Evolutionary conservation across 1,284 basidiomycete species (phyloP).

Genomic region (Ceratobasidium sp.): DNA sequence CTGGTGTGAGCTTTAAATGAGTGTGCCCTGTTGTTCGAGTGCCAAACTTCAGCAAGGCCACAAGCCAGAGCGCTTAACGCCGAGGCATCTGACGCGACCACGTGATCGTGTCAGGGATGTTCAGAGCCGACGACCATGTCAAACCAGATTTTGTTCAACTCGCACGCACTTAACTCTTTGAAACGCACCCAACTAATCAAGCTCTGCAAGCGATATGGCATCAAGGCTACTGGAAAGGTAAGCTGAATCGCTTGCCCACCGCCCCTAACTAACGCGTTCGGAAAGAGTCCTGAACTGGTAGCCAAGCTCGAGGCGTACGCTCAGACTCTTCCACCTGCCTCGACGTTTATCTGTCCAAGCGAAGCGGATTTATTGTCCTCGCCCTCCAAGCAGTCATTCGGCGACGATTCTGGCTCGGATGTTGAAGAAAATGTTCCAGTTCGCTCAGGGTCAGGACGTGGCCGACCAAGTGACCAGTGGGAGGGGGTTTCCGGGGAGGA

Average conservation of each 20-base stretch:
- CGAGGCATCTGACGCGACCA: constrained; percentile 5
- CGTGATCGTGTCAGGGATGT: constrained; percentile 58
- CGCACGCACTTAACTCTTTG: constrained; percentile 80
- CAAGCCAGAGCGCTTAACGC: not conserved
- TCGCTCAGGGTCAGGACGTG: not conserved
- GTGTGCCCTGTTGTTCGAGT: too few relatives aligned
- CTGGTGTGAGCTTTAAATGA: too few relatives aligned
- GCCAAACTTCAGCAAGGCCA: not conserved
- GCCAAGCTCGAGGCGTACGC: constrained; percentile 75
- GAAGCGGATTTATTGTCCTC: constrained; percentile 31
- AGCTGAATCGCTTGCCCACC: not conserved
- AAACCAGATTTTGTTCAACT: constrained; percentile 82
- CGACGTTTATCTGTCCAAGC: constrained; percentile 52
- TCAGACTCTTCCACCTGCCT: constrained; percentile 64
- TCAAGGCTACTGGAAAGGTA: constrained; percentile 76
- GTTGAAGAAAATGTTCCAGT: constrained; percentile 48
- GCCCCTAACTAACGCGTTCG: not conserved
- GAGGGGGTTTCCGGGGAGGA: constrained; percentile 77
- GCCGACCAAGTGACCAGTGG: constrained; percentile 77
- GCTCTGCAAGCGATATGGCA: constrained; percentile 80
- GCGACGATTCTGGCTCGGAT: constrained; percentile 45
- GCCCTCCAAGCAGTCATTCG: constrained; percentile 5
- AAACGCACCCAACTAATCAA: constrained; percentile 84
- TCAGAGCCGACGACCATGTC: constrained; percentile 58
- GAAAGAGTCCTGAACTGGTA: constrained; percentile 75